Conservation (phyloP, 257 asterid genomes). For the Paulownia fortunei region DNA sequence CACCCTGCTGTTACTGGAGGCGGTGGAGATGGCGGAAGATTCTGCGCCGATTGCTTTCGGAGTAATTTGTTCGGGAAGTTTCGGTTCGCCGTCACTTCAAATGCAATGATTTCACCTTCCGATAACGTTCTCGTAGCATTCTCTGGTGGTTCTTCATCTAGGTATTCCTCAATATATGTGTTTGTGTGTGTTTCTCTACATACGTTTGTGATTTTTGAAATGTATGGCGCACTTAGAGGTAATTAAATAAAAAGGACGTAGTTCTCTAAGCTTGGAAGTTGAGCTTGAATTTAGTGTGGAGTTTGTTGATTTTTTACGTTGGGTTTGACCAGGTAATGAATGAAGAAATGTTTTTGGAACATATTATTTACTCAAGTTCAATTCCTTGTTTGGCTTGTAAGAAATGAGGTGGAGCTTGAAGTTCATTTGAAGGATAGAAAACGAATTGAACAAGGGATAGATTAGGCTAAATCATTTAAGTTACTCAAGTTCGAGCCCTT, state of each 20-base stretch:
- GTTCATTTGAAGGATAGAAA: slow-evolving; percentile 12
- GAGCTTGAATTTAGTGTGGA: slow-evolving; percentile 21
- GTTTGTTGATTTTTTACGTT: neutral
- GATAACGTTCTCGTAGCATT: slow-evolving; percentile 87
- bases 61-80: slow-evolving; percentile 81
- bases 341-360: neutral
- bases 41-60: slow-evolving; percentile 82
- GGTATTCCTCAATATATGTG: slow-evolving; percentile 41
- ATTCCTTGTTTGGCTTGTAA: neutral
- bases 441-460: neutral
- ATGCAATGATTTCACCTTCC: slow-evolving; percentile 83
- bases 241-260: neutral
- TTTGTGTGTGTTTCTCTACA: neutral
- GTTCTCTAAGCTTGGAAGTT: slow-evolving; percentile 16
- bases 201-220: neutral
- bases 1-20: slow-evolving; percentile 38
- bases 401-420: neutral
- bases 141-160: slow-evolving; percentile 93
- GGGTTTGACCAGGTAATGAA: neutral
- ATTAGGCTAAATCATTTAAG: neutral
- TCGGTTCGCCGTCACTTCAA: slow-evolving; percentile 77
- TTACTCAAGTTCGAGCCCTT: neutral
- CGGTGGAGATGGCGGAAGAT: slow-evolving; percentile 60
- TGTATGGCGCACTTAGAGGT: neutral
- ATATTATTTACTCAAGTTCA: slow-evolving; percentile 3